Conservation (phyloP, 495 filamentous ascomycete genomes). For the Xylaria grammica region DNA sequence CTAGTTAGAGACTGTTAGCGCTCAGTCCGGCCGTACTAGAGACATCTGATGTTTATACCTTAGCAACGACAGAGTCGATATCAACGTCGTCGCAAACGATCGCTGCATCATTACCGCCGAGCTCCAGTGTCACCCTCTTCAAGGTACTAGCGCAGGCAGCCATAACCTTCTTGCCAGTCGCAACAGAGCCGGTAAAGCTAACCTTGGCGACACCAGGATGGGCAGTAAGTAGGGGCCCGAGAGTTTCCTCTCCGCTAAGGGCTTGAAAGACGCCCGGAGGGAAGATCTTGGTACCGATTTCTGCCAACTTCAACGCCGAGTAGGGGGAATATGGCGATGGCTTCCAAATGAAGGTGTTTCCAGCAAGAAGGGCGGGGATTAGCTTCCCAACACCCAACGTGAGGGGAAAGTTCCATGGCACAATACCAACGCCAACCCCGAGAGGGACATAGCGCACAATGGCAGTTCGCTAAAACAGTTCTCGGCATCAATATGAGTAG, state of each 20-base stretch:
- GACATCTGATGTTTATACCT: constrained; percentile 6
- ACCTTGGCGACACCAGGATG: constrained; percentile 64
- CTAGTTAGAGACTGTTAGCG: background rate
- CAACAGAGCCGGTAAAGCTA: constrained; percentile 62
- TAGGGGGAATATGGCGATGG: constrained; percentile 62
- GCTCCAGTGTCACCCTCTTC: constrained; percentile 62
- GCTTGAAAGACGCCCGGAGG: constrained; percentile 64
- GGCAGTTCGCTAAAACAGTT: background rate
- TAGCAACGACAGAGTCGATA: constrained; percentile 51
- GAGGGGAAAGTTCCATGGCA: constrained; percentile 63
- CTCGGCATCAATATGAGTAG: background rate
- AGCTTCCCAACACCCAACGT: constrained; percentile 48
- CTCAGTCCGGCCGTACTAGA: background rate
- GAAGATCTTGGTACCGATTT: constrained; percentile 59
- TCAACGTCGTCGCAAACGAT: constrained; percentile 26
- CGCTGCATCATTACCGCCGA: constrained; percentile 17
- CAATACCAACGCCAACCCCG: constrained; percentile 50
- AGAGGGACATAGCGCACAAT: constrained; percentile 35
- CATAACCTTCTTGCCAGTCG: constrained; percentile 63
- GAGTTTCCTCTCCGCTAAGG: constrained; percentile 59
- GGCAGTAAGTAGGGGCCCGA: constrained; percentile 57
- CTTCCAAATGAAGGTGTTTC: constrained; percentile 57
- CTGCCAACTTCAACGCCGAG: constrained; percentile 60
- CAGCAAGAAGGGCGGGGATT: constrained; percentile 47
- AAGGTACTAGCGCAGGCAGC: constrained; percentile 53